Percentiles rank a stretch among this genome's conserved stretches.
Evolutionary conservation across 1,284 basidiomycete species (phyloP).

Genomic region (Ustilago esculenta): DNA sequence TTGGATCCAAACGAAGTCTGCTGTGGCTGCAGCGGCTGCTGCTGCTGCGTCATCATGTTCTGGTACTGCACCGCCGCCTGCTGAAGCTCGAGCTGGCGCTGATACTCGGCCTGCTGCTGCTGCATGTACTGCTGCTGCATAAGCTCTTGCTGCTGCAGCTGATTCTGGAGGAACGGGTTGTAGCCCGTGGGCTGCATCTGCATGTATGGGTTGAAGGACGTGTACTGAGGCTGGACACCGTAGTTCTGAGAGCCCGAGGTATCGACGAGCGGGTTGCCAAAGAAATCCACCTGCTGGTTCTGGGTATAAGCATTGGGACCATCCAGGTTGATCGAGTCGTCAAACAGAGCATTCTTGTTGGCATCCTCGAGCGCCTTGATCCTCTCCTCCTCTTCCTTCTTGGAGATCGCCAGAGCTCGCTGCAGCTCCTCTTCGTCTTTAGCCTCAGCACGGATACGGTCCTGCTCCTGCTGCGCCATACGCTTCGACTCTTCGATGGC

Average conservation of each 20-base stretch:
- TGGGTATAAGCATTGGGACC: constrained; percentile 57
- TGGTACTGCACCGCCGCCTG: constrained; percentile 68
- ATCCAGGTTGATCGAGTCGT: constrained; percentile 71
- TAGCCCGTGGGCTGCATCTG: constrained; percentile 69
- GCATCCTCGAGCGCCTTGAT: constrained; percentile 74
- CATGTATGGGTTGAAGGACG: constrained; percentile 71
- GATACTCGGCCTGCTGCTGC: constrained; percentile 64
- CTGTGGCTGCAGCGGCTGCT: constrained; percentile 69
- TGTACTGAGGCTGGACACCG: constrained; percentile 70
- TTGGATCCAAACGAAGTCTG: constrained; percentile 81
- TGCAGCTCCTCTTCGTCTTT: constrained; percentile 78
- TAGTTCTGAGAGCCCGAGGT: constrained; percentile 46
- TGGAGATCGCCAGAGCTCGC: constrained; percentile 81
- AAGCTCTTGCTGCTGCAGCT: constrained; percentile 78
- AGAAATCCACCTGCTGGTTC: constrained; percentile 61
- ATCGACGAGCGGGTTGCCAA: constrained; percentile 59
- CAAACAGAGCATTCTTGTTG: constrained; percentile 82
- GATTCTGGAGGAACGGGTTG: constrained; percentile 67
- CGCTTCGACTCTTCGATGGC: constrained; percentile 70
- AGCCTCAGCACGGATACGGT: constrained; percentile 54
- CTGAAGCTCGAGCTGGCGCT: constrained; percentile 67
- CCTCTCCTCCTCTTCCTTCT: constrained; percentile 75
- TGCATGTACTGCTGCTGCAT: constrained; percentile 69
- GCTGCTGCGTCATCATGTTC: constrained; percentile 68
- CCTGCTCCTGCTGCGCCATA: constrained; percentile 64